Conservation (phyloP, 352 stramenopile species). For the Phytophthora ramorum region DNA sequence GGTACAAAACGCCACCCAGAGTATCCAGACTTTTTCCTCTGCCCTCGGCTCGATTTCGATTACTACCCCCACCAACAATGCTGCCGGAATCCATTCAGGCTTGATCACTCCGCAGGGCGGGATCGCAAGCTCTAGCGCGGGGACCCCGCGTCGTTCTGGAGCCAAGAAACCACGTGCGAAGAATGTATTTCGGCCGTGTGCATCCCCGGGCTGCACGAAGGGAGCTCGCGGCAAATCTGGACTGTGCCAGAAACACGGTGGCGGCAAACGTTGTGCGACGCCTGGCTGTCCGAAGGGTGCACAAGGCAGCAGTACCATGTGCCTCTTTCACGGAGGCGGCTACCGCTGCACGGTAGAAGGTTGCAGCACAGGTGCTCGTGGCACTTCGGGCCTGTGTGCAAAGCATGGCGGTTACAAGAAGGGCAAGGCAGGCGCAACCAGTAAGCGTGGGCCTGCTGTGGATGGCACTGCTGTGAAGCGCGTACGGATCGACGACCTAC, state of each 20-base stretch:
- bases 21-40: constrained; percentile 33
- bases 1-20: constrained; percentile 10
- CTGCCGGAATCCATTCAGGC: constrained; percentile 18
- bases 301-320: constrained; percentile 79
- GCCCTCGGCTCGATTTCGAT: constrained; percentile 36
- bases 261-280: constrained; percentile 76
- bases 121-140: constrained; percentile 3
- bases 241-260: constrained; percentile 88
- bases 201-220: constrained; percentile 69
- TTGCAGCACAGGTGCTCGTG: constrained; percentile 78
- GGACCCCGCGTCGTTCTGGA: constrained; percentile 32
- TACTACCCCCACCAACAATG: constrained; percentile 25
- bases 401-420: constrained; percentile 87
- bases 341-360: constrained; percentile 81
- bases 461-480: constrained; percentile 23
- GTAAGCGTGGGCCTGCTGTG: constrained; percentile 21
- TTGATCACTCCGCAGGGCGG: constrained; percentile 35
- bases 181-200: constrained; percentile 78
- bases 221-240: constrained; percentile 81
- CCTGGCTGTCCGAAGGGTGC: constrained; percentile 80
- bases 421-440: constrained; percentile 28
- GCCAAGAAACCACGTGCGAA: constrained; percentile 74
- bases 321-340: constrained; percentile 85
- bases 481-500: constrained; percentile 20
- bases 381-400: constrained; percentile 77